A percentile compares a stretch with the other conserved stretches of the same genome.
Conservation (phyloP, 1,284 basidiomycete genomes). For the Tilletia indica region DNA sequence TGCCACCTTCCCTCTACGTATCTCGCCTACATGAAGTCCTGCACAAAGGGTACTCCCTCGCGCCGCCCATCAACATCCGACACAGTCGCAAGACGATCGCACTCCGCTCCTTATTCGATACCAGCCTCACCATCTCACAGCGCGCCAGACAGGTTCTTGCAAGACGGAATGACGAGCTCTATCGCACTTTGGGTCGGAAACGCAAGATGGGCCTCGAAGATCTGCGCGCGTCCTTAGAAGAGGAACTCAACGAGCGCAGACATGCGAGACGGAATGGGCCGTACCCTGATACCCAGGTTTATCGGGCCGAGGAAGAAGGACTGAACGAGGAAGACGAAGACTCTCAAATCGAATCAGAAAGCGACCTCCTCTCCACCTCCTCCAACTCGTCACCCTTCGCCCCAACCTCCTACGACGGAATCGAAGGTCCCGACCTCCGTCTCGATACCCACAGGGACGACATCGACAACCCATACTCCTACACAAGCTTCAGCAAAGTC, state of each 20-base stretch:
- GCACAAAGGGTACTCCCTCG: constrained; percentile 8
- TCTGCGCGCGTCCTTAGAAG: no score
- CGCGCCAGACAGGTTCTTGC: neutral
- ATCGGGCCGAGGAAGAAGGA: no score
- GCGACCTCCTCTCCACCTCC: no score
- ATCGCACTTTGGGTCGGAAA: neutral
- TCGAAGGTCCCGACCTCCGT: constrained; percentile 12
- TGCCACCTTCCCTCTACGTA: constrained; percentile 12
- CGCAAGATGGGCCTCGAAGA: neutral
- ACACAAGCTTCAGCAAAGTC: neutral
- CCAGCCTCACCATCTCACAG: neutral
- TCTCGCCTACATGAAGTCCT: constrained; percentile 5
- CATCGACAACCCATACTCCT: neutral
- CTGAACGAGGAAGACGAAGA: no score
- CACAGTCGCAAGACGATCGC: neutral
- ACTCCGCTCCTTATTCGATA: constrained; percentile 4
- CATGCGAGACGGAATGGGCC: no score
- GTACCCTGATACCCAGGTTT: no score
- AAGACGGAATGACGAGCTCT: constrained; percentile 3
- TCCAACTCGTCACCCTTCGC: neutral
- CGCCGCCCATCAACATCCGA: constrained; percentile 8
- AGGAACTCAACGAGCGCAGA: neutral
- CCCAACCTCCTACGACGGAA: neutral
- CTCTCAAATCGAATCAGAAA: no score
- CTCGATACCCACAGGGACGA: constrained; percentile 2